Evolutionary conservation across 208 protist species (phyloP), one percentile per base, ranked within the genome.

Genomic region (Crithidia mellificae): DNA sequence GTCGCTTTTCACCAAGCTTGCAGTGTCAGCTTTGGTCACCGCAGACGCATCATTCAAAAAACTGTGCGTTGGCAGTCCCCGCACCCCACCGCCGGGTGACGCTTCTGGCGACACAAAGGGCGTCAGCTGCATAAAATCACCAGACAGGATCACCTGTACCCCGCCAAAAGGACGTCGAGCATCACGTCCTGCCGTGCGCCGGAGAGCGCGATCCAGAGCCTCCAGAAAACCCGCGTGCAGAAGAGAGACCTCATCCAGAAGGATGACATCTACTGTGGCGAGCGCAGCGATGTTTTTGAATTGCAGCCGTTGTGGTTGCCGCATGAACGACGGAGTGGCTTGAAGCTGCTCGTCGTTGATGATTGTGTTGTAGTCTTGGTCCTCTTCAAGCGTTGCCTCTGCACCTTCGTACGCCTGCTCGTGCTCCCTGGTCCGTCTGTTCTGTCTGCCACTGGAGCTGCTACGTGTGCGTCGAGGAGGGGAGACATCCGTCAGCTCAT

Each of bases 201-300:
- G 85, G 20, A 85, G 86, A 1, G 87, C 69, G 14, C 85, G 81
- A 43, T 98, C 93, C 1, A 97, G 68, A 5, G 84, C 43, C 53
- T 94, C 87, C 51, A 98, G 84, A 22, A 97, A 77, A 39, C 78
- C 81, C 25, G 76, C 82, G 52, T 87, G 78, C 62, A 98, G 65
- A 91, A 97, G 94, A 14, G 92, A 97, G 5, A 98, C 75, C 62
- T 98, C 95, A 59, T 98, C 95, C 44, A 97, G 80, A 17, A 98
- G 71, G 19, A 98, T 74, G 15, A 90, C 80, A 7, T 74, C 70
- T 29, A 61, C 55, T 0, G 58, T n/a, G 1, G 47, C 46, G 14
- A 76, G 56, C 8, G 36, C 38, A 27, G 36, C 47, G 11, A 39
- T 65, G 32, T 76, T 68, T 6, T 17, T 69, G 55, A 76, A 76